Base-by-base conservation (phyloP, 139 green algal genomes). In the Volvox africanus region DNA sequence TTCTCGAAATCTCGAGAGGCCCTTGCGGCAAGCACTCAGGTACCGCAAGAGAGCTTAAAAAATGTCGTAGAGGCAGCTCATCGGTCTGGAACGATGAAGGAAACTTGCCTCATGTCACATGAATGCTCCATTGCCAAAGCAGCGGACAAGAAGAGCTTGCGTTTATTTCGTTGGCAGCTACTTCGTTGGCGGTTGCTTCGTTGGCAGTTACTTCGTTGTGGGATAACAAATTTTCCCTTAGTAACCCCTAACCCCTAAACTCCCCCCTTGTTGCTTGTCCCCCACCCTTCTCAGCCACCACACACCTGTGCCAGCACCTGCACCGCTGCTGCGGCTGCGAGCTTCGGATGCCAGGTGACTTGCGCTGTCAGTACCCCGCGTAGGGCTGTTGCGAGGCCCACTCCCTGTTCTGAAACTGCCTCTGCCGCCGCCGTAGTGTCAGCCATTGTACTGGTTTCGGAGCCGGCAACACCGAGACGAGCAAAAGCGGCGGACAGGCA, bases 401-500 rank as follows among this genome's bases (percentile, higher is more conserved):
- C 32, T 1, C 30, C 35, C 73, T 50, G 37, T 13, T 50, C 71
- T 30, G 20, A 21, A n/a, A 36, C 44, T 19, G 67, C 80, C 26
- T 44, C 55, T 1, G 78, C 75, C 2, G 55, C 1, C 19, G 61
- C 62, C 61, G n/a, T 35, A 28, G 61, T 5, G 30, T 24, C 50
- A 21, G 50, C 80, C 19, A 55, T 71, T 2, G 67, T 61, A 21
- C 55, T 17, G 37, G 75, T n/a, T n/a, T 22, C 30, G 65, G 21
- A 36, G 78, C 24, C 65, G 11, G 50, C 33, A 1, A 14, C 30
- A 32, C 89, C 83, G 32, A 89, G 69, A 11, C 73, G 33, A 2
- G 61, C n/a, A 28, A 90, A 90, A 19, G 81, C 89, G 22, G 62
- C 82, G 1, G 82, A 79, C 24, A 92, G 82, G 83, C 89, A 92